phyloP scores from a whole-genome alignment of 2,329 filamentous ascomycete species.

The Fusarium hainanense region DNA sequence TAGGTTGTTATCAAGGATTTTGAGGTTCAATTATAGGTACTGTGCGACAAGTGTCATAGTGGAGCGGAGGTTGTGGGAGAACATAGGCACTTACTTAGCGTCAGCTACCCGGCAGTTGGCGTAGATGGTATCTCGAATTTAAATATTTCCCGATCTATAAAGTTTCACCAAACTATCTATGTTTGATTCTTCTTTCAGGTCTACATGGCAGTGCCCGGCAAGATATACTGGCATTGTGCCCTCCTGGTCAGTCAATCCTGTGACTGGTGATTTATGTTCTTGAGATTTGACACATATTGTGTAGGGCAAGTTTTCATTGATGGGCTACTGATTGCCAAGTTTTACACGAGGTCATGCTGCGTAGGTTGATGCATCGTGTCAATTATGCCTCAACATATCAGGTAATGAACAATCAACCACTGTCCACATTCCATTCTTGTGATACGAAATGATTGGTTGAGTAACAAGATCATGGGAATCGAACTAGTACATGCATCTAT shows the following conservation, averaged over 20 bases:
- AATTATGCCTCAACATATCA: neutral
- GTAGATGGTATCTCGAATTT: neutral
- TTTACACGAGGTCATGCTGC: neutral
- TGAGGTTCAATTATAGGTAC: conserved; percentile 28
- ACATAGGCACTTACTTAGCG: neutral
- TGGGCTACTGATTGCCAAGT: neutral
- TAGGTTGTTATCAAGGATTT: conserved; percentile 28
- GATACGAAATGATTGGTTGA: neutral
- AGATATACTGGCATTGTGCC: neutral
- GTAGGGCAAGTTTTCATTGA: neutral
- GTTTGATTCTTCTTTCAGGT: neutral
- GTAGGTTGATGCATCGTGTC: neutral
- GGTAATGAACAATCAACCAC: neutral
- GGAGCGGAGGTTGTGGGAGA: conserved; percentile 3
- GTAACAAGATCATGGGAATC: neutral
- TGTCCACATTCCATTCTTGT: neutral
- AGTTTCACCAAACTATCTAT: neutral
- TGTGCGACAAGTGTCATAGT: conserved; percentile 32
- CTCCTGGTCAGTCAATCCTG: neutral
- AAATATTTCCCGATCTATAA: neutral
- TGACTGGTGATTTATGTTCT: neutral
- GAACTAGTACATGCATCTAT: neutral
- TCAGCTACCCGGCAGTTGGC: neutral
- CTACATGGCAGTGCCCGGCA: neutral
- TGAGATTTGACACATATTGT: neutral